These are phyloP conservation scores for Coccinonectria pachysandricola DNA, from an alignment of 2,329 filamentous ascomycete species.

Conservation along the genomic window DNA sequence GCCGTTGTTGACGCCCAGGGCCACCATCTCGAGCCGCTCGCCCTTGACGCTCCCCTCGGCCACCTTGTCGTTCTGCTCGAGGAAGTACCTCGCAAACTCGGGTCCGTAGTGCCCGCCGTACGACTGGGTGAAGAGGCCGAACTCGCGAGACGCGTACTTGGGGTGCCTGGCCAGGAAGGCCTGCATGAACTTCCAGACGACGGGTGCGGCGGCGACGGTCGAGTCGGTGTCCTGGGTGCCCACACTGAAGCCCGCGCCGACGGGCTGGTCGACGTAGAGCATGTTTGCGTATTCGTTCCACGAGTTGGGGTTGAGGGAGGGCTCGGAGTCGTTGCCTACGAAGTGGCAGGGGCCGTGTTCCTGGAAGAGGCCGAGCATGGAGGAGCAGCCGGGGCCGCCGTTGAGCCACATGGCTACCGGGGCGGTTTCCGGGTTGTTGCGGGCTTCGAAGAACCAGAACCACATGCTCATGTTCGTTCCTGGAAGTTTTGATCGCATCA, in stretches of 20 bases:
- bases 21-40: constrained; percentile 37
- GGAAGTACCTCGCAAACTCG: constrained; percentile 43
- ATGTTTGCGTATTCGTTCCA: constrained; percentile 57
- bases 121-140: constrained; percentile 42
- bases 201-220: constrained; percentile 20
- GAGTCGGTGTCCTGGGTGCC: constrained; percentile 20
- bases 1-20: constrained; percentile 47
- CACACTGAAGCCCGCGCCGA: constrained; percentile 20
- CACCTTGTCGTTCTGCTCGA: constrained; percentile 46
- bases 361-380: constrained; percentile 37
- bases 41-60: constrained; percentile 28
- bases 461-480: constrained; percentile 19
- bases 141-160: constrained; percentile 47
- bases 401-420: constrained; percentile 47
- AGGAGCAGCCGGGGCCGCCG: constrained; percentile 24
- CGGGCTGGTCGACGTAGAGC: constrained; percentile 59
- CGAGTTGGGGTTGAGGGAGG: constrained; percentile 45
- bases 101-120: constrained; percentile 53
- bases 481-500: too few species aligned
- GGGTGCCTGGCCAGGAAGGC: constrained; percentile 55
- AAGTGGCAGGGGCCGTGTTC: constrained; percentile 77
- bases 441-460: constrained; percentile 42
- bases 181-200: constrained; percentile 47
- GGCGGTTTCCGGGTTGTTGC: constrained; percentile 27
- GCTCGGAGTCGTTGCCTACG: constrained; percentile 17